Percentiles rank a stretch among this genome's conserved stretches.
phyloP scores from a whole-genome alignment of 2,329 filamentous ascomycete species.

The Colletotrichum melonis region DNA sequence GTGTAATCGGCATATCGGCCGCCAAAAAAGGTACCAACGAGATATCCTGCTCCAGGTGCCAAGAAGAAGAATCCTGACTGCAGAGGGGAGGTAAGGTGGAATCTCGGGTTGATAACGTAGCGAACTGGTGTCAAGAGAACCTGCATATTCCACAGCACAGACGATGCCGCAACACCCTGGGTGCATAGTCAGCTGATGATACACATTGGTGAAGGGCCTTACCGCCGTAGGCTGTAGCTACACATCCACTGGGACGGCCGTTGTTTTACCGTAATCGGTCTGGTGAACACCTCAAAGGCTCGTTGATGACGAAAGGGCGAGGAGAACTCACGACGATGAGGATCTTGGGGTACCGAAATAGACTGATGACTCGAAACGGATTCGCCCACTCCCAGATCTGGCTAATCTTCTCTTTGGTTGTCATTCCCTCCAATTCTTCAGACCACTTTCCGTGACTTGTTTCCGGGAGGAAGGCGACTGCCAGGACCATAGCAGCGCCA shows the following conservation, averaged over 20 bases:
- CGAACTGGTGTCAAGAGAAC: constrained; percentile 75
- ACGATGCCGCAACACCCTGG: constrained; percentile 62
- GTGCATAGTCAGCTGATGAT: constrained; percentile 1
- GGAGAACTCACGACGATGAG: constrained; percentile 55
- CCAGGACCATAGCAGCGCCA: constrained; percentile 64
- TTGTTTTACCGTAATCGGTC: too few relatives aligned
- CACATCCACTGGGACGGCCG: background rate
- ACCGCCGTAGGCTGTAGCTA: background rate
- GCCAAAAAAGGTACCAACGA: constrained; percentile 74
- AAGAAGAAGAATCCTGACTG: constrained; percentile 77
- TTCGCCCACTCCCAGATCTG: constrained; percentile 64
- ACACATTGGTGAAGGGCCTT: background rate
- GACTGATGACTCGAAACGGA: constrained; percentile 70
- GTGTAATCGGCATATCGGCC: constrained; percentile 75
- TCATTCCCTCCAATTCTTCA: constrained; percentile 69
- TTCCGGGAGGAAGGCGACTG: constrained; percentile 73
- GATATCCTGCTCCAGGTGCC: constrained; percentile 74
- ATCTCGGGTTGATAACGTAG: constrained; percentile 78
- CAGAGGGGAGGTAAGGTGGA: constrained; percentile 71
- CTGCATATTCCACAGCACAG: constrained; percentile 80
- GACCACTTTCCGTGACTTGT: constrained; percentile 74
- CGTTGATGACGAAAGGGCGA: background rate
- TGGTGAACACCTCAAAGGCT: background rate
- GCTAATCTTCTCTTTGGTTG: constrained; percentile 56
- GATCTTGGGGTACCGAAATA: constrained; percentile 76